phyloP scores from a whole-genome alignment of 1,139 yeast species.

The Suhomyces bribrorum region DNA sequence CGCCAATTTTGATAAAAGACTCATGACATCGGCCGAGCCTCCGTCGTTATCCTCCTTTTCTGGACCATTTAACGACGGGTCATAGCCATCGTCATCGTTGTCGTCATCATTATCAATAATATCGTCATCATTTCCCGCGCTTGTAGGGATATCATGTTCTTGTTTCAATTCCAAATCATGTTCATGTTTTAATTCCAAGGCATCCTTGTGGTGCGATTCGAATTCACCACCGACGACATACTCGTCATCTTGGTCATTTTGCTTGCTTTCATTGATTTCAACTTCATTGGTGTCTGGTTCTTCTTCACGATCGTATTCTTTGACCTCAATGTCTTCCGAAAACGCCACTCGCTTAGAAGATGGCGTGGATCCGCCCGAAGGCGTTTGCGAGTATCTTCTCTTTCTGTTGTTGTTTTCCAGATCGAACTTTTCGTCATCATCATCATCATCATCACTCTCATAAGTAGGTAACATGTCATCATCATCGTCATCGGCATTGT shows the following conservation, averaged over 20 bases:
- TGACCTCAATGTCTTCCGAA: conserved; percentile 47
- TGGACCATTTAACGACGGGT: conserved; percentile 16
- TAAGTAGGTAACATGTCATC: conserved; percentile 30
- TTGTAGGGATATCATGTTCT: neutral
- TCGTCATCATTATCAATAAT: conserved; percentile 18
- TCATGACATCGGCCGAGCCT: conserved; percentile 30
- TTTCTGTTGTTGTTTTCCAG: conserved; percentile 10
- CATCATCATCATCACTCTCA: conserved; percentile 33
- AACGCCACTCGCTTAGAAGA: conserved; percentile 45
- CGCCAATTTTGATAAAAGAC: conserved; percentile 37
- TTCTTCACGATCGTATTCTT: conserved; percentile 45
- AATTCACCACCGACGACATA: conserved; percentile 15
- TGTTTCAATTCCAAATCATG: conserved; percentile 13
- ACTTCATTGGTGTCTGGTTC: conserved; percentile 25
- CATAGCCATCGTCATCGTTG: conserved; percentile 25
- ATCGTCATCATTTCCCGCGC: conserved; percentile 1
- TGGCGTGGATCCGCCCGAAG: conserved; percentile 33
- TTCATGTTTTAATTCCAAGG: conserved; percentile 32
- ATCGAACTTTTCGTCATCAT: neutral
- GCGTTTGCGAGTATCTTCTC: conserved; percentile 21
- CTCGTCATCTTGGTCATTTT: conserved; percentile 13
- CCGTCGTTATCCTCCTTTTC: conserved; percentile 13
- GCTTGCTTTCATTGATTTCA: conserved; percentile 14
- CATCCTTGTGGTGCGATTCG: conserved; percentile 33
- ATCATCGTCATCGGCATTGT: conserved; percentile 23